Base-by-base conservation (phyloP, 805 yeast species). In the Nakazawaea holstii region DNA sequence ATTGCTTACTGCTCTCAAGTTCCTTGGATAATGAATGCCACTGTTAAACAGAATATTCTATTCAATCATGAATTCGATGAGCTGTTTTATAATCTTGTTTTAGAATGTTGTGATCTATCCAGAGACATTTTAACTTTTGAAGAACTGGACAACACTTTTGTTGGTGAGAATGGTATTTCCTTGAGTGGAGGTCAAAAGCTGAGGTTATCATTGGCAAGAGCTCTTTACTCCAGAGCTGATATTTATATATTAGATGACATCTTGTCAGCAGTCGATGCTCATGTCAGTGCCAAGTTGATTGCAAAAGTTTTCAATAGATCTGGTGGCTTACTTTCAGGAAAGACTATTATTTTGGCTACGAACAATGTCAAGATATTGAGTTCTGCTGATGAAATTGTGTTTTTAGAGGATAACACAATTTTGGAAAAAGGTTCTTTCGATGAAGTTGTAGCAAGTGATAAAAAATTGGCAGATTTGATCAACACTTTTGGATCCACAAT, bases 141-240 rank as follows among this genome's bases (percentile, higher is more conserved):
- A 2, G 87, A 88, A 58, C 96, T 96, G 46, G 98, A 94, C 62
- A 74, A 73, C 44, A 94, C 99, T 6, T 80, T 87, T 55, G 98
- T 92, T 49, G 99, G 99, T 53, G 99, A 92, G 68, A 89, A 92
- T 62, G 99, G 99, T 54, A 91, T 92, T 42, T 87, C 97, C 13
- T 72, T 92, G 40, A 87, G 96, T 35, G 99, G 99, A 43, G 99
- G 99, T 39, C 99, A 94, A 65, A 94, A 94, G 73, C 98, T 98
- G 0, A 82, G 99, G 62, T 74, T 94, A 32, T 83, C 96, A 0
- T 75, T 92, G 43, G 98, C 99, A 0, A 79, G 99, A 62, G 97
- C 99, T 8, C 96, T 94, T 7, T 92, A 94, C 62, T 79, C 97
- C 8, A 76, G 98, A 54, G 95, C 97, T 4, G 98, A 94, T 60